Evolutionary conservation across 495 filamentous ascomycete species (phyloP), one percentile per base, ranked within the genome.

Genomic region (Pseudevernia furfuracea): DNA sequence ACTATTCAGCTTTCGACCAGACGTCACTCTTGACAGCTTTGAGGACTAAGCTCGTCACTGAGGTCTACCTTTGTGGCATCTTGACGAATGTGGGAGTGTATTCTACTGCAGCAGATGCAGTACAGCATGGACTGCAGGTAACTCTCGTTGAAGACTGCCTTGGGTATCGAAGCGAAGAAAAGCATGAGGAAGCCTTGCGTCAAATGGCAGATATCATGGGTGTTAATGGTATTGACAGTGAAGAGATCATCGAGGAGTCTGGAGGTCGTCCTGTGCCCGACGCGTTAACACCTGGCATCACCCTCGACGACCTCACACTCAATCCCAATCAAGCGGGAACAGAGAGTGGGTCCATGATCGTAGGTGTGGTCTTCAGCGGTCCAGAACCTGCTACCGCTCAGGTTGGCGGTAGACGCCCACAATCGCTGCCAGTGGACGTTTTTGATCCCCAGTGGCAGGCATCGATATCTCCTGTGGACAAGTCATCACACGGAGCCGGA

Each of bases 11-110:
- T 23, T 88, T 98, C 70, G 85, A 84, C 66, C 85, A 85, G 21
- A 87, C 87, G 0, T 79, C 80, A 37, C 80, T 96, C 21, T 80
- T 97, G 30, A 76, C 87, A 46, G 80, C 82, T 11, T 78, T 96
- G 56, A 86, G 91, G 19, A 82, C 84, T 8, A 87, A 84, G 28
- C 85, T 98, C 52, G 83, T 97, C 52, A 97, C 91, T 1, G 88
- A 96, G 70, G 74, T 98, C n/a, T 97, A 89, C 71, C 81, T 98
- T 8, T 96, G 91, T 69, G 94, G 94, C 17, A 84, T 88, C n/a
- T 77, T 93, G 43, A 92, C 89, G 19, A 97, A 97, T 72, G 79
- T 91, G 37, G 92, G 91, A 30, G 85, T 97, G 37, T 94, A 92
- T 70, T 94, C 94, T 12, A 98, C 94, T 3, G 93, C 91, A 30